Evolutionary conservation across 2,329 filamentous ascomycete species (phyloP).

Genomic region (Colletotrichum phormii): DNA sequence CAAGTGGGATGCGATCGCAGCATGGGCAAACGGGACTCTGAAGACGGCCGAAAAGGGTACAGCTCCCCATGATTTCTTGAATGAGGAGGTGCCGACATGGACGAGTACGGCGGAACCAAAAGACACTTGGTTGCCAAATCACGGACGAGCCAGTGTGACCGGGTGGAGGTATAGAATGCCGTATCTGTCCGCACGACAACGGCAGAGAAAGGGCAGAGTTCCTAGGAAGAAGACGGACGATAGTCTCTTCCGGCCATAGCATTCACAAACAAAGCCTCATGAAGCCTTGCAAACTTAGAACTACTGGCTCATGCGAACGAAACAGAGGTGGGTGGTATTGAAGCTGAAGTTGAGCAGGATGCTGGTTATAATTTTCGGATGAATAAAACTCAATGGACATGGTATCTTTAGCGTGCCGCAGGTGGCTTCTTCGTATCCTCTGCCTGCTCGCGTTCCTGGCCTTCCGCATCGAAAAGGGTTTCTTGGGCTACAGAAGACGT

Average conservation of each 20-base stretch:
- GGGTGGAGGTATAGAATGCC: slow-evolving; percentile 9
- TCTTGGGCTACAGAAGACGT: slow-evolving; percentile 66
- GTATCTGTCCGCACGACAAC: not conserved
- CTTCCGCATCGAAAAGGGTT: slow-evolving; percentile 64
- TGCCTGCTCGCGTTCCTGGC: slow-evolving; percentile 53
- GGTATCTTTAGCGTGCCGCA: not conserved
- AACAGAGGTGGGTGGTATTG: not conserved
- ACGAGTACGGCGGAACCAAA: not conserved
- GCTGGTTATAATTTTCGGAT: not conserved
- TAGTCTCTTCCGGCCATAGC: slow-evolving; percentile 17
- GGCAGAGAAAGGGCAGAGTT: not conserved
- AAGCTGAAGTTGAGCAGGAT: not conserved
- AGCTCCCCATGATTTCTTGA: not conserved
- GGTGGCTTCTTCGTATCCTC: slow-evolving; percentile 55
- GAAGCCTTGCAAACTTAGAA: not conserved
- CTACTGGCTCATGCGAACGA: too few relatives aligned
- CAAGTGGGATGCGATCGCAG: slow-evolving; percentile 31
- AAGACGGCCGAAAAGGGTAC: not conserved
- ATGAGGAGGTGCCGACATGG: not conserved
- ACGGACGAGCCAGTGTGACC: not conserved
- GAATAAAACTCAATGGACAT: not conserved
- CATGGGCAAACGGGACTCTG: not conserved
- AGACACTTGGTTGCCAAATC: not conserved
- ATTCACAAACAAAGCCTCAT: too few relatives aligned
- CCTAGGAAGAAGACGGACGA: slow-evolving; percentile 7